Evolutionary conservation across 352 stramenopile genomes (phyloP).

Genomic region (Elongisporangium prolatum): DNA sequence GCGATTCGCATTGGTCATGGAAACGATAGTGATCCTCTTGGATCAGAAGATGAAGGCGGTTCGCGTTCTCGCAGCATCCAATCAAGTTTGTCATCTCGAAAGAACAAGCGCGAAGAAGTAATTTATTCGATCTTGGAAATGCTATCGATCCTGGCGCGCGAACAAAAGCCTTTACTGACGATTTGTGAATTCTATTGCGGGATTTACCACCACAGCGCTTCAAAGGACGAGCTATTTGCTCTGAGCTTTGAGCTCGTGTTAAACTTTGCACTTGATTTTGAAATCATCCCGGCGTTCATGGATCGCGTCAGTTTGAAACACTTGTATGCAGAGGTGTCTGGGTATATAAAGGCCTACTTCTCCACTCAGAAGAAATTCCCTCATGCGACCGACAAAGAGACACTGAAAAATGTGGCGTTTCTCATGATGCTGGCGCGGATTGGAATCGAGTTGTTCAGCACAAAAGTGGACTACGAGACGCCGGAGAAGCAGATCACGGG

Average conservation of each 20-base stretch:
- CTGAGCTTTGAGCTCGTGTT: slow-evolving; percentile 64
- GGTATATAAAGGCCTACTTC: slow-evolving; percentile 60
- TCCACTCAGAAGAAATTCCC: slow-evolving; percentile 48
- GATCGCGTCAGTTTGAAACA: slow-evolving; percentile 72
- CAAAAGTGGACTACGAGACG: slow-evolving; percentile 65
- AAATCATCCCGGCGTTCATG: slow-evolving; percentile 78
- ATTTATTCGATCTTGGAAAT: slow-evolving; percentile 80
- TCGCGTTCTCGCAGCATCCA: slow-evolving; percentile 14
- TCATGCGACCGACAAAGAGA: slow-evolving; percentile 49
- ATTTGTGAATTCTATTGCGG: slow-evolving; percentile 77
- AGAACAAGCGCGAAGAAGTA: slow-evolving; percentile 47
- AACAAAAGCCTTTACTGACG: slow-evolving; percentile 58
- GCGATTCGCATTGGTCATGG: slow-evolving; percentile 37
- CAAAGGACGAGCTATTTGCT: slow-evolving; percentile 47
- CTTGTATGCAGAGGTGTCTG: slow-evolving; percentile 53
- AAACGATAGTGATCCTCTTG: slow-evolving; percentile 12
- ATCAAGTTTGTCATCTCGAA: slow-evolving; percentile 12
- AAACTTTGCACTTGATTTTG: slow-evolving; percentile 75
- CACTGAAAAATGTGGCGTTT: slow-evolving; percentile 70
- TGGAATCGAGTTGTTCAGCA: slow-evolving; percentile 63
- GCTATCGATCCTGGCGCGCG: slow-evolving; percentile 49
- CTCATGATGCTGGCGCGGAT: slow-evolving; percentile 54
- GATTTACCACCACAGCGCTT: slow-evolving; percentile 28
- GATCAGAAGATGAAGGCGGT: slow-evolving; percentile 8
- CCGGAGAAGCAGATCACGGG: slow-evolving; percentile 64